Conservation (phyloP, 1,284 basidiomycete species). For the Ustilago cynodontis region DNA sequence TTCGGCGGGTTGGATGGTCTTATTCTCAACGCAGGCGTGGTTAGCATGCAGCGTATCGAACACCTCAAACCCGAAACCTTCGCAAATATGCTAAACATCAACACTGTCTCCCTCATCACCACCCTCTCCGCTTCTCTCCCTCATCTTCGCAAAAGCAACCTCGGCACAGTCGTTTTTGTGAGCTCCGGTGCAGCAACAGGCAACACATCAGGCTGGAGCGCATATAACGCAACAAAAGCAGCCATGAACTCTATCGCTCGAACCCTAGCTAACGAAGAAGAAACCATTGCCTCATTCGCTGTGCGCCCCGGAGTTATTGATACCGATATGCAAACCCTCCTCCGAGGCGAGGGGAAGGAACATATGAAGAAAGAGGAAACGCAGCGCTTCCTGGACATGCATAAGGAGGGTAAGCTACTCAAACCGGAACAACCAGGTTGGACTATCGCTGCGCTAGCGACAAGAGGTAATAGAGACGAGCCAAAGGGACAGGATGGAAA, state of each 20-base stretch:
- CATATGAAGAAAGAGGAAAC: constrained; percentile 72
- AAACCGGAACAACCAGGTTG: constrained; percentile 75
- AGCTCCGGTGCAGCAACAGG: constrained; percentile 84
- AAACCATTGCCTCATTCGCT: constrained; percentile 79
- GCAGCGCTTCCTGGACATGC: constrained; percentile 75
- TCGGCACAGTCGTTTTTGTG: constrained; percentile 80
- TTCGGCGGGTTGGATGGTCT: constrained; percentile 80
- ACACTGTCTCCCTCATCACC: constrained; percentile 83
- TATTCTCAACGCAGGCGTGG: constrained; percentile 81
- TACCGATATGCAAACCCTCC: constrained; percentile 60
- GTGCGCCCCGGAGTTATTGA: constrained; percentile 87
- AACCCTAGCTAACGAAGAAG: constrained; percentile 85
- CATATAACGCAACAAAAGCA: constrained; percentile 78
- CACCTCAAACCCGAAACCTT: constrained; percentile 74
- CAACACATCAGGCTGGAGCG: constrained; percentile 78
- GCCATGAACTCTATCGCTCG: constrained; percentile 85
- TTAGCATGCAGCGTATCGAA: constrained; percentile 70
- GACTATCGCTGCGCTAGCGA: constrained; percentile 76
- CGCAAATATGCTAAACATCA: constrained; percentile 78
- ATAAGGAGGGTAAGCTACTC: constrained; percentile 76
- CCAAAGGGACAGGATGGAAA: constrained; percentile 69
- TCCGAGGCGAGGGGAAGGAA: not conserved
- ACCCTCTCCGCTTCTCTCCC: constrained; percentile 79
- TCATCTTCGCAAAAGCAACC: constrained; percentile 73
- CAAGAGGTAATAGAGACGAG: constrained; percentile 71